Conservation (phyloP, 2,329 filamentous ascomycete species). For the Aspergillus sp. region DNA sequence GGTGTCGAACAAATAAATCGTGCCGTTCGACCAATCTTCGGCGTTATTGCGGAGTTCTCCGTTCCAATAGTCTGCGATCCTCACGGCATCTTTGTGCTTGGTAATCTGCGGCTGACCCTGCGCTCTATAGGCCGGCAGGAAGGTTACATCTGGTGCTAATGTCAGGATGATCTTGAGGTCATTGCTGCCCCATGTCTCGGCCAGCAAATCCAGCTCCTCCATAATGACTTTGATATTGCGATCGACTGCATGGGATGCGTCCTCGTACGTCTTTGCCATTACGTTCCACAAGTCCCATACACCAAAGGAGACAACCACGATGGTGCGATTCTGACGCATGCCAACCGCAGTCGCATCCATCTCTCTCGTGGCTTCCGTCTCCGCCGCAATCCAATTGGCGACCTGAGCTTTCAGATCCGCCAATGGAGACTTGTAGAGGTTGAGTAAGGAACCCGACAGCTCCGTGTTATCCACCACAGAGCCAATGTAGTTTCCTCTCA, state of each 20-base stretch:
- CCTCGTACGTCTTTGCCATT: conserved; percentile 29
- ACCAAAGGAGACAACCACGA: conserved; percentile 42
- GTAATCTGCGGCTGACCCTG: conserved; percentile 24
- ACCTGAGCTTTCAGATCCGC: conserved; percentile 43
- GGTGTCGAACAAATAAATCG: conserved; percentile 44
- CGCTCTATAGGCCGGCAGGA: conserved; percentile 39
- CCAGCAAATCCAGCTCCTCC: conserved; percentile 34
- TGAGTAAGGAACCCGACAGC: conserved; percentile 26
- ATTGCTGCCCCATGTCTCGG: conserved; percentile 29
- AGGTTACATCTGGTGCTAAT: conserved; percentile 42
- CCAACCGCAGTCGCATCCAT: conserved; percentile 27
- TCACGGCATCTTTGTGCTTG: conserved; percentile 38
- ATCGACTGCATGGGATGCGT: conserved; percentile 29
- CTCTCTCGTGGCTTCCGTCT: conserved; percentile 27
- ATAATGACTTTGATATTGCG: conserved; percentile 38
- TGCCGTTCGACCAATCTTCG: conserved; percentile 35
- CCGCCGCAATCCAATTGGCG: conserved; percentile 37
- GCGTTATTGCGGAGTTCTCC: conserved; percentile 30
- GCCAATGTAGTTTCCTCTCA: conserved; percentile 31
- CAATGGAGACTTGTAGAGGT: conserved; percentile 29
- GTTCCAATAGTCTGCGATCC: conserved; percentile 40
- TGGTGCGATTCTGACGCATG: conserved; percentile 33
- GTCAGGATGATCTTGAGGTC: conserved; percentile 42
- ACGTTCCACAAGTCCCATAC: conserved; percentile 45
- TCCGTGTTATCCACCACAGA: conserved; percentile 39